Evolutionary conservation across 164 flowering plant genomes (phyloP).

Genomic region (Magnolia changhungtana): DNA sequence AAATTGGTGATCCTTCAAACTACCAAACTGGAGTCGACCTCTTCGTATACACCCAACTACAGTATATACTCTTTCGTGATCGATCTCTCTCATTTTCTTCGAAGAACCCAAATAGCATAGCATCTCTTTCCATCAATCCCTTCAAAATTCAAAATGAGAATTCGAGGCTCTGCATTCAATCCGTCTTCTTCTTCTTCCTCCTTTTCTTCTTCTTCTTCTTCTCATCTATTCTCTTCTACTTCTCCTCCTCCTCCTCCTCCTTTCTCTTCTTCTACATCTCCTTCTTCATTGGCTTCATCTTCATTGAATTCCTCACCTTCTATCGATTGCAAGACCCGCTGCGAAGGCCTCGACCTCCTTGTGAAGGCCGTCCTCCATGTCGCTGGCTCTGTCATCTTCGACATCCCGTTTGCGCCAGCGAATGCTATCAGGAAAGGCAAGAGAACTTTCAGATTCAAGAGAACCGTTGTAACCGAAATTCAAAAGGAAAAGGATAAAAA

Average conservation of each 20-base stretch:
- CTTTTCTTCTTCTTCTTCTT: conserved; percentile 7
- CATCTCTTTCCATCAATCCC: no score
- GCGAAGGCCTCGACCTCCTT: conserved; percentile 51
- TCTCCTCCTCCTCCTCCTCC: conserved; percentile 17
- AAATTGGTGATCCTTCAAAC: no score
- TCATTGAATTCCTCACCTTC: conserved; percentile 18
- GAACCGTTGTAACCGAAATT: conserved; percentile 13
- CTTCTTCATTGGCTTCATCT: conserved; percentile 10
- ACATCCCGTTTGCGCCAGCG: conserved; percentile 42
- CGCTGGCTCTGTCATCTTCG: conserved; percentile 35
- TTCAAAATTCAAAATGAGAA: not conserved
- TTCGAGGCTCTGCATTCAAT: not conserved
- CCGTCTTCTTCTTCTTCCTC: not conserved
- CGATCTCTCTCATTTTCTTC: no score
- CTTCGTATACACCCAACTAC: no score
- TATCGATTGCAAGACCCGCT: conserved; percentile 19
- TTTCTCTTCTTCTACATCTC: conserved; percentile 1
- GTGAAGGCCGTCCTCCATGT: conserved; percentile 40
- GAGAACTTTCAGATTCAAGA: conserved; percentile 24
- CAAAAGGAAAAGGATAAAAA: conserved; percentile 10
- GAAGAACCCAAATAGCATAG: no score
- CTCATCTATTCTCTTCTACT: not conserved
- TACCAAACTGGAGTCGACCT: no score
- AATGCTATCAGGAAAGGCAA: conserved; percentile 40
- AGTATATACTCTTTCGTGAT: no score